A percentile compares a stretch with the other conserved stretches of the same genome.
Conservation (phyloP, 1,284 basidiomycete genomes). For the Sanguinoderma infundibulare region DNA sequence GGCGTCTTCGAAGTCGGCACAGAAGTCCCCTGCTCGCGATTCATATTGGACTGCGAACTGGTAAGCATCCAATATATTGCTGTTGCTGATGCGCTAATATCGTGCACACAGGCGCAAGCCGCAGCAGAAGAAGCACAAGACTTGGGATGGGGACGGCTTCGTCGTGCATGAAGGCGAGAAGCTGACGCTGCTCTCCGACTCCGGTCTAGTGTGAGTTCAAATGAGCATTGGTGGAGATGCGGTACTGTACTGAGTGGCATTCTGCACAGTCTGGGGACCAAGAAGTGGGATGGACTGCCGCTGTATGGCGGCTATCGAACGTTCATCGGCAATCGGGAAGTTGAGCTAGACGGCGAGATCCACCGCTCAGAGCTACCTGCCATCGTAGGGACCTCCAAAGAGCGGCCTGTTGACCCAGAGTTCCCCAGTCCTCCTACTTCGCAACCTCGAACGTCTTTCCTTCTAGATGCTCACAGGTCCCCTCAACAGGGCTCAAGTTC, state of each 20-base stretch:
- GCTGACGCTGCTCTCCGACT: conserved; percentile 68
- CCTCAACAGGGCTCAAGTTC: conserved; percentile 16
- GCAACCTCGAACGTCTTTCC: conserved; percentile 19
- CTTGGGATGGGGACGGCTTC: conserved; percentile 85
- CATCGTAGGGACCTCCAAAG: conserved; percentile 37
- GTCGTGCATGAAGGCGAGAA: conserved; percentile 55
- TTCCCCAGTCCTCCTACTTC: conserved; percentile 22
- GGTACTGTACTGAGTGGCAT: conserved; percentile 12
- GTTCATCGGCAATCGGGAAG: conserved; percentile 62
- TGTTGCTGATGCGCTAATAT: background rate
- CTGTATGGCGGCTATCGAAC: conserved; percentile 54
- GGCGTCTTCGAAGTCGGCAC: conserved; percentile 25
- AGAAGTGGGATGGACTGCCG: conserved; percentile 60
- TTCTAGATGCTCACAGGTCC: conserved; percentile 11
- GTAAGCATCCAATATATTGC: conserved; percentile 38
- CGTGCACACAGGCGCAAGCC: conserved; percentile 66
- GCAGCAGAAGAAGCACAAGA: conserved; percentile 83
- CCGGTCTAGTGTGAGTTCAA: conserved; percentile 63
- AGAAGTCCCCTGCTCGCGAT: conserved; percentile 21
- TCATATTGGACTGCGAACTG: conserved; percentile 74
- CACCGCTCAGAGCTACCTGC: conserved; percentile 54
- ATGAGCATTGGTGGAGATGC: background rate
- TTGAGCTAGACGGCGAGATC: conserved; percentile 61
- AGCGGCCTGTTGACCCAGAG: conserved; percentile 37
- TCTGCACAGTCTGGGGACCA: conserved; percentile 59